Conservation (phyloP, 2,329 filamentous ascomycete species). For the Trichoderma asperellum region DNA sequence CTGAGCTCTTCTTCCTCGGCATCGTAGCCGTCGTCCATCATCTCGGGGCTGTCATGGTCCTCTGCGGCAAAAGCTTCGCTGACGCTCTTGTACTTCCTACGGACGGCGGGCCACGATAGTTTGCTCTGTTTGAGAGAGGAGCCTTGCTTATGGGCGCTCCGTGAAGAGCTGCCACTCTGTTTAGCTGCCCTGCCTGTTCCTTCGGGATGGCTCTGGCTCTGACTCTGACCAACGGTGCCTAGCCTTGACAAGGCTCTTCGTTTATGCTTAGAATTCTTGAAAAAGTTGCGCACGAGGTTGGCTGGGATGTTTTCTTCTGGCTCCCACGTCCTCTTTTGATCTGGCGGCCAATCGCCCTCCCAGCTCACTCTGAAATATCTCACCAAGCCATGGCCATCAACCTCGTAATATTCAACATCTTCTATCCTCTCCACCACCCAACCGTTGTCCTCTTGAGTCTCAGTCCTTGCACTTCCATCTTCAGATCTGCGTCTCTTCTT, state of each 20-base stretch:
- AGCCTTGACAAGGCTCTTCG: slow-evolving; percentile 22
- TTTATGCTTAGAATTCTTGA: slow-evolving; percentile 39
- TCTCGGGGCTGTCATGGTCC: slow-evolving; percentile 19
- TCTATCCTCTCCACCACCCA: slow-evolving; percentile 54
- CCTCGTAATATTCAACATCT: slow-evolving; percentile 45
- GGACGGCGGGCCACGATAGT: slow-evolving; percentile 33
- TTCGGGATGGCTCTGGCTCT: background rate
- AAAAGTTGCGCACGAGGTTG: slow-evolving; percentile 48
- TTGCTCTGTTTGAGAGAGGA: slow-evolving; percentile 32
- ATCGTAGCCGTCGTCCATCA: background rate
- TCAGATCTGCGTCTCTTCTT: slow-evolving; percentile 10
- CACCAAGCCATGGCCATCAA: slow-evolving; percentile 42
- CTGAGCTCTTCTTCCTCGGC: slow-evolving; percentile 5
- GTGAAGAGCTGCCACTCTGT: background rate
- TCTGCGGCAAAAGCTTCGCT: slow-evolving; percentile 39
- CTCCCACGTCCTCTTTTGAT: slow-evolving; percentile 63
- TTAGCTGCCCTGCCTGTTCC: background rate
- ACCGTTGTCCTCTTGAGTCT: slow-evolving; percentile 33
- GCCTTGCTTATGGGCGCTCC: background rate
- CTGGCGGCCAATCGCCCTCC: slow-evolving; percentile 60
- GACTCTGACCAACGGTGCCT: slow-evolving; percentile 15
- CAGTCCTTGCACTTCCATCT: background rate
- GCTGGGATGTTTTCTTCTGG: slow-evolving; percentile 55
- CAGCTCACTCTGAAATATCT: slow-evolving; percentile 59
- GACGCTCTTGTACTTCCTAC: slow-evolving; percentile 37